phyloP scores from a whole-genome alignment of 2,329 filamentous ascomycete genomes.

The Sporothrix pseudoabietina region DNA sequence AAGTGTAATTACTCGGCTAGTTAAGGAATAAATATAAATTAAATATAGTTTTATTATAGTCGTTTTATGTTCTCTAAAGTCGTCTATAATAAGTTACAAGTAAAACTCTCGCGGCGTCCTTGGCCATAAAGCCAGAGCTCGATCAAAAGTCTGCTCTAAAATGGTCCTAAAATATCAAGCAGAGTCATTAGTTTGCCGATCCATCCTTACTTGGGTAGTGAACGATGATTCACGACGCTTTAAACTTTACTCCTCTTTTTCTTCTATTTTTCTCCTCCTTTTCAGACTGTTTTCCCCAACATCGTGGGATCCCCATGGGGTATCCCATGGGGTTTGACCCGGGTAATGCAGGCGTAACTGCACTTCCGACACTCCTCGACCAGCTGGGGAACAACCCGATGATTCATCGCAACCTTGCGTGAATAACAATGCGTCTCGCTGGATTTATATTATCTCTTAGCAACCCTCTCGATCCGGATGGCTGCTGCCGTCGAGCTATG shows the following conservation, averaged over 20 bases:
- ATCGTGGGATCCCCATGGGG: neutral
- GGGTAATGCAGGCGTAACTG: neutral
- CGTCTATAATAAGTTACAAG: no score
- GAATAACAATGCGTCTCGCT: neutral
- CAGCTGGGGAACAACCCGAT: neutral
- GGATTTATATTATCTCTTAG: neutral
- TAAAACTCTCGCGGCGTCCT: no score
- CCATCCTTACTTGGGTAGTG: no score
- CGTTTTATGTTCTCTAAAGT: no score
- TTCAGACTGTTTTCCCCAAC: neutral
- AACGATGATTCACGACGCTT: neutral
- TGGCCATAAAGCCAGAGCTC: no score
- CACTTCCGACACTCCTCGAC: neutral
- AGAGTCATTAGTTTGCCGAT: no score
- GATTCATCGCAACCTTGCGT: neutral
- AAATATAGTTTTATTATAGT: no score
- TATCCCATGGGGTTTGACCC: neutral
- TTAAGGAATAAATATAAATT: no score
- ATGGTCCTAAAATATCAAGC: no score
- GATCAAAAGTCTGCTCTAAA: no score
- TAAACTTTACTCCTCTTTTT: neutral
- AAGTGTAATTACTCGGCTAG: no score
- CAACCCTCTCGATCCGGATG: neutral
- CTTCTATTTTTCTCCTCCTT: neutral
- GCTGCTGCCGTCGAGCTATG: neutral